Evolutionary conservation across 495 filamentous ascomycete genomes (phyloP), one percentile per base, ranked within the genome.

Genomic region (Paragyromitra xinjiangensis): DNA sequence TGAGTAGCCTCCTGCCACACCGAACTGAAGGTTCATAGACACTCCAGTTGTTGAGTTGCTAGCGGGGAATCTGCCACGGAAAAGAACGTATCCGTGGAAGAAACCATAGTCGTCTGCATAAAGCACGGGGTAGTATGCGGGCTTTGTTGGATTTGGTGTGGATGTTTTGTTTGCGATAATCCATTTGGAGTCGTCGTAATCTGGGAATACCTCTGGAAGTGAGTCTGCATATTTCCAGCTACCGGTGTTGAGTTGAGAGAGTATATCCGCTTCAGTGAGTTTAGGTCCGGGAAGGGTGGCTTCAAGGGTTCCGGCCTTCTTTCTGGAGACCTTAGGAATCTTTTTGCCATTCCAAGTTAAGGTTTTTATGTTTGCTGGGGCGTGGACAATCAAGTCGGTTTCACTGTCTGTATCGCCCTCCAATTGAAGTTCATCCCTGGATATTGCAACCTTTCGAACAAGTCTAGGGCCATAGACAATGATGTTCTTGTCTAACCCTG

Each of bases 101-200:
- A 87, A 93, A 45, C 90, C 91, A 77, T 94, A 93, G 83, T 93
- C 92, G 55, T 86, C 88, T 0, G 86, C 85, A 81, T 91, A 92
- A 5, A 94, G 86, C 1, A 88, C 89, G 0, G 85, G 89, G 1
- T 89, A 88, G 1, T 90, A 88, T 5, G 84, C 85, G 3, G 91
- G 85, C 5, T 85, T 84, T 22, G 86, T 83, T 1, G 86, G 86
- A 82, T 91, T 92, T 61, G 86, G 83, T 8, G 89, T 90, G 45
- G 83, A 86, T 44, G 84, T 81, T 9, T 88, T 85, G 73, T 89
- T 83, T 48, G 89, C 90, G 1, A 82, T 75, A 56, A 85, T 85
- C 87, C 89, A 90, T 12, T 82, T 79, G 51, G 87, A 88, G 82
- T 92, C 90, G 72, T 90, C 87, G 73, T 92, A 94, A 4, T 83